A percentile compares a stretch with the other conserved stretches of the same genome.
phyloP scores from a whole-genome alignment of 208 protist genomes.

The Leishmania tarentolae region DNA sequence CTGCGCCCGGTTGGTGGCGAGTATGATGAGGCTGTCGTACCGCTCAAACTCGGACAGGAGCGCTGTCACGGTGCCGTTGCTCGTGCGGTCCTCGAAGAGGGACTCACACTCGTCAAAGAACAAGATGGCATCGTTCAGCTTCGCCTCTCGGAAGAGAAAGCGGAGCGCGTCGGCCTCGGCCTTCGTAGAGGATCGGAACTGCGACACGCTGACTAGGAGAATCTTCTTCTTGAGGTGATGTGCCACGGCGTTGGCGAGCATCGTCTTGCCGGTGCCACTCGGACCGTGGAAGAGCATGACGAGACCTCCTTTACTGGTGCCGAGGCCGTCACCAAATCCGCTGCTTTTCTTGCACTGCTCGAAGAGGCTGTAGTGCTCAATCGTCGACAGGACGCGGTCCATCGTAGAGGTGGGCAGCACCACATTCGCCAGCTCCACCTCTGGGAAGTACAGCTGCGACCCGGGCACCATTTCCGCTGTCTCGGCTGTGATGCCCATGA shows the following conservation, averaged over 20 bases:
- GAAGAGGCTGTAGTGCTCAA: constrained; percentile 89
- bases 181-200: constrained; percentile 75
- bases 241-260: constrained; percentile 93
- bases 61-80: constrained; percentile 81
- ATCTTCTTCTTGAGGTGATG: constrained; percentile 87
- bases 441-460: constrained; percentile 79
- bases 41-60: constrained; percentile 92
- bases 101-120: constrained; percentile 95
- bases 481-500: constrained; percentile 90
- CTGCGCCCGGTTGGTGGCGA: constrained; percentile 92
- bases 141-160: constrained; percentile 93
- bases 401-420: constrained; percentile 81
- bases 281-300: constrained; percentile 93
- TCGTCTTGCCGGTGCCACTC: constrained; percentile 93
- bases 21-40: constrained; percentile 88
- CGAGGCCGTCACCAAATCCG: constrained; percentile 81
- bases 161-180: constrained; percentile 74
- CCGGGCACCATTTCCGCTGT: constrained; percentile 91
- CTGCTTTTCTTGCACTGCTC: constrained; percentile 75
- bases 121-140: constrained; percentile 90
- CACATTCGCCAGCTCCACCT: constrained; percentile 81
- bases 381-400: constrained; percentile 80
- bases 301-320: constrained; percentile 60
- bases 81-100: constrained; percentile 88
- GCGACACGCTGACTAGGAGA: constrained; percentile 83